These are phyloP conservation scores for Xanthoparmelia taractica DNA, from an alignment of 495 filamentous ascomycete genomes.

Conservation along the genomic window DNA sequence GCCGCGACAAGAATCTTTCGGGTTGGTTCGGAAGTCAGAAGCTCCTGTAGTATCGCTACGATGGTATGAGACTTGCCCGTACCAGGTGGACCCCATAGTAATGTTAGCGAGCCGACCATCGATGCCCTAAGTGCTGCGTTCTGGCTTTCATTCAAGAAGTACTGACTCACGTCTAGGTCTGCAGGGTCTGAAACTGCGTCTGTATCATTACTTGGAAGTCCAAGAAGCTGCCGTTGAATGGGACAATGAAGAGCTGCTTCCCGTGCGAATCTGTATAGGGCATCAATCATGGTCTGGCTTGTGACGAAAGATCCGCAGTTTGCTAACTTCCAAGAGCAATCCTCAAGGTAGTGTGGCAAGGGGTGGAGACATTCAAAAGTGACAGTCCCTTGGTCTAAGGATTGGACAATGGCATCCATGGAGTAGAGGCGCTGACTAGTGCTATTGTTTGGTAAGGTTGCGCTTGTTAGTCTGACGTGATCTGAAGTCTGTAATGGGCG, in stretches of 20 bases:
- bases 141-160: constrained; percentile 39
- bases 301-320: constrained; percentile 43
- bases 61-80: constrained; percentile 49
- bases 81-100: constrained; percentile 47
- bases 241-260: constrained; percentile 28
- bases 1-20: no score
- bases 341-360: constrained; percentile 33
- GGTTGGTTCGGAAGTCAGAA: constrained; percentile 22
- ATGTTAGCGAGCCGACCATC: constrained; percentile 33
- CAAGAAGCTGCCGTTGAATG: constrained; percentile 31
- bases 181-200: constrained; percentile 8
- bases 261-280: constrained; percentile 33
- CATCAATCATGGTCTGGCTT: constrained; percentile 41
- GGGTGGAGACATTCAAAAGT: constrained; percentile 40
- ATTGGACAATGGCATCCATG: no score
- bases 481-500: no score
- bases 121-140: constrained; percentile 37
- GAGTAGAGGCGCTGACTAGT: no score
- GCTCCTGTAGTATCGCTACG: constrained; percentile 36
- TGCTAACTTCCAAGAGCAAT: constrained; percentile 38
- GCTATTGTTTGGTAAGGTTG: no score
- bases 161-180: neutral
- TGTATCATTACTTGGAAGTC: constrained; percentile 8
- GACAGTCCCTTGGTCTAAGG: constrained; percentile 31
- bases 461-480: no score